phyloP scores from a whole-genome alignment of 441 rosid genomes.

The Mallotus repandus region DNA sequence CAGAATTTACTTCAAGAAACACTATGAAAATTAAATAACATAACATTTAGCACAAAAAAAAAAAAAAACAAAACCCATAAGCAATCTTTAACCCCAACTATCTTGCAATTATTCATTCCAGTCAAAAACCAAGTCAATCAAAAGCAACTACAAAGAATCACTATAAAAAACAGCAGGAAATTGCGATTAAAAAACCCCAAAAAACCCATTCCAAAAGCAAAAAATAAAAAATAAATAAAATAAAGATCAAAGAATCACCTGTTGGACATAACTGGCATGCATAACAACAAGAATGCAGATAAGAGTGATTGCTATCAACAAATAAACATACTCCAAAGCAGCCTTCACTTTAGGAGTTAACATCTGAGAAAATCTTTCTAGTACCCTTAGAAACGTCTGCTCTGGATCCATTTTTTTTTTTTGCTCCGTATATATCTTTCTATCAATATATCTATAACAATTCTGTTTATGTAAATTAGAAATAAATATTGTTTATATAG shows the following conservation, averaged over 20 bases:
- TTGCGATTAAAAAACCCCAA: not conserved
- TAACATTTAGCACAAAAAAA: too few relatives aligned
- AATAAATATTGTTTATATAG: too few relatives aligned
- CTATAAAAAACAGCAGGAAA: not conserved
- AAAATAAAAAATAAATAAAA: not conserved
- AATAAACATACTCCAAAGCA: conserved; percentile 75
- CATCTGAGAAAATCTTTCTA: conserved; percentile 91
- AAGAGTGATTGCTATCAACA: conserved; percentile 73
- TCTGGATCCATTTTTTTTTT: conserved; percentile 71
- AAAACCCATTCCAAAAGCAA: not conserved
- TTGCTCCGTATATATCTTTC: not conserved
- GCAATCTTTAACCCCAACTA: not conserved
- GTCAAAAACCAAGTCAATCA: not conserved
- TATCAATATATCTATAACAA: not conserved
- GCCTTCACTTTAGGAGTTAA: conserved; percentile 74
- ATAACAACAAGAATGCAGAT: conserved; percentile 89
- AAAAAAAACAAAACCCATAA: not conserved
- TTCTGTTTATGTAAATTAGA: not conserved
- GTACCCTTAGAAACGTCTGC: conserved; percentile 92
- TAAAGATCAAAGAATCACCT: conserved; percentile 42
- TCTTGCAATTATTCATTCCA: not conserved
- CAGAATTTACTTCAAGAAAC: not conserved
- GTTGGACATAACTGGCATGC: conserved; percentile 99
- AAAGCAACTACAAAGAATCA: not conserved
- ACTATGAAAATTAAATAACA: too few relatives aligned